Percentiles rank a stretch among this genome's conserved stretches.
phyloP scores from a whole-genome alignment of 2,329 filamentous ascomycete species.

The Cercospora zeina region DNA sequence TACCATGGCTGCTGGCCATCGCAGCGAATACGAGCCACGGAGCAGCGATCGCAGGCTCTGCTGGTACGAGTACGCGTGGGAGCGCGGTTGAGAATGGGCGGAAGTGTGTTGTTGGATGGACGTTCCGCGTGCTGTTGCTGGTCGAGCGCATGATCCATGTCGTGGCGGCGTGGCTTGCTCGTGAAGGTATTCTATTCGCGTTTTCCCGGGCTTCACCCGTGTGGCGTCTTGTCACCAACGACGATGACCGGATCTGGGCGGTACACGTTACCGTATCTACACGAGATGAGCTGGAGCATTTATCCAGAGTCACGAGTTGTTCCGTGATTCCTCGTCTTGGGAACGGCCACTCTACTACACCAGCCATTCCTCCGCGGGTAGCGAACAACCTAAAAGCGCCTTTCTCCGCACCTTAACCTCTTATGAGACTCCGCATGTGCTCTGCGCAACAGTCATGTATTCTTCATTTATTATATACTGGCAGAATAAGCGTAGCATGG shows the following conservation, averaged over 20 bases:
- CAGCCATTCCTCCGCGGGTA: too few relatives aligned
- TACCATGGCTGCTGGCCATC: slow-evolving; percentile 2
- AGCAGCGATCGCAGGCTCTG: not conserved
- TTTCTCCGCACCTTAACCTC: not conserved
- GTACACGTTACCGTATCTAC: not conserved
- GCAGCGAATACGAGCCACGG: not conserved
- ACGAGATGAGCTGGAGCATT: not conserved
- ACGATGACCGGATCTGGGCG: not conserved
- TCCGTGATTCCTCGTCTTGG: not conserved
- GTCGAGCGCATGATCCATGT: not conserved
- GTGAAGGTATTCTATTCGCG: not conserved
- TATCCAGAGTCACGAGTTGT: not conserved
- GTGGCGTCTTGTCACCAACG: not conserved
- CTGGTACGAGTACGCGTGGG: not conserved
- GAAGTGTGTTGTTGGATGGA: not conserved
- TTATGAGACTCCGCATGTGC: not conserved
- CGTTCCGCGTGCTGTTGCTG: not conserved
- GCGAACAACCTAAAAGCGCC: not conserved
- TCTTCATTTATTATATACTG: too few relatives aligned
- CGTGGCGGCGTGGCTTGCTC: not conserved
- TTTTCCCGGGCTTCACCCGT: not conserved
- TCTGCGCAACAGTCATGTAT: not conserved
- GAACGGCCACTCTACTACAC: too few relatives aligned
- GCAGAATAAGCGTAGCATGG: too few relatives aligned
- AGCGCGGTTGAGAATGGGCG: not conserved